Conservation (phyloP, 768 basidiomycete genomes). For the Glaciozyma martinii region DNA sequence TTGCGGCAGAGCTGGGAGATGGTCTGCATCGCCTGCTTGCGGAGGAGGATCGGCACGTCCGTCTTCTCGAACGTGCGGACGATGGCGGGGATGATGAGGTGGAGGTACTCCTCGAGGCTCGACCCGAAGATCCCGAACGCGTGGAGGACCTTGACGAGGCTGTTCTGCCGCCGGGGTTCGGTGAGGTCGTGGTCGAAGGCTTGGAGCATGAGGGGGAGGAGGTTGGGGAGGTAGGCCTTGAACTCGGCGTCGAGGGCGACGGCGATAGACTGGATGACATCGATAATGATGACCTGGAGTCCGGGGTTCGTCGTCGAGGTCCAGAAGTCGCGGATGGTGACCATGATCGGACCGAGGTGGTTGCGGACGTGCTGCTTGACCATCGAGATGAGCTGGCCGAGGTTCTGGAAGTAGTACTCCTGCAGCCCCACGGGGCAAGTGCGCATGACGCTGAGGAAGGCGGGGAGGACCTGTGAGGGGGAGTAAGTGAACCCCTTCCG, state of each 20-base stretch:
- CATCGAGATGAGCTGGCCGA: constrained; percentile 88
- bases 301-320: constrained; percentile 52
- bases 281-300: constrained; percentile 83
- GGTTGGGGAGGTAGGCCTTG: constrained; percentile 84
- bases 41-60: constrained; percentile 62
- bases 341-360: constrained; percentile 76
- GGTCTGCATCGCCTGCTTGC: constrained; percentile 81
- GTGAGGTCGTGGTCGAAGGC: constrained; percentile 75
- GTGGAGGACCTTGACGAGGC: constrained; percentile 73
- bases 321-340: constrained; percentile 83
- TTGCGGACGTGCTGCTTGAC: constrained; percentile 96
- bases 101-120: constrained; percentile 95
- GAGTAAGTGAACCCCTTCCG: background rate
- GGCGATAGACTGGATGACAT: constrained; percentile 83
- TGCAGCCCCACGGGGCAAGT: constrained; percentile 66
- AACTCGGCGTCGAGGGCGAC: constrained; percentile 94
- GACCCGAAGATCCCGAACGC: constrained; percentile 90
- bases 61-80: constrained; percentile 79
- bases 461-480: constrained; percentile 63
- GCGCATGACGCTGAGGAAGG: constrained; percentile 79
- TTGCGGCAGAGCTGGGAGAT: constrained; percentile 81
- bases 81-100: constrained; percentile 90
- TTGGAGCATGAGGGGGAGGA: constrained; percentile 78
- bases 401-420: constrained; percentile 88
- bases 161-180: constrained; percentile 59